Base-by-base conservation (phyloP, 169 alveolate species). In the Cyclospora cayetanensis region DNA sequence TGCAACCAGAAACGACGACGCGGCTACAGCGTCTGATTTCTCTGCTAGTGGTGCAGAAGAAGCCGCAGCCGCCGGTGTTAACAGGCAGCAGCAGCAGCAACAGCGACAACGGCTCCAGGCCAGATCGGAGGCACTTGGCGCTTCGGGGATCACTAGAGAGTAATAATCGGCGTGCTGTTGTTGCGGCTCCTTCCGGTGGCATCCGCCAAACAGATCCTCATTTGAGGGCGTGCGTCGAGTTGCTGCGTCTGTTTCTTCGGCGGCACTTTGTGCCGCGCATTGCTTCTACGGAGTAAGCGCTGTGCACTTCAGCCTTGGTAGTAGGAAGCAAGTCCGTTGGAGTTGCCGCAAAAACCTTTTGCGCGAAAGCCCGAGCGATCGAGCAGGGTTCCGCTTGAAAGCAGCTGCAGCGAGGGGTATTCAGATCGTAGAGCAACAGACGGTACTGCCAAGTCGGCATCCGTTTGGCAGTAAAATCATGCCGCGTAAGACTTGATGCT, bases 191-290 rank as follows among this genome's bases (percentile, higher is more conserved):
- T 66, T 34, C 79, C 29, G 79, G 25, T 66, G 46, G 20, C 18
- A 18, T 18, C 60, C 25, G 9, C 18, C 25, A 11, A 11, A 18
- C 60, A 18, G 60, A 18, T 9, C 60, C 18, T 9, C 18, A 11
- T 11, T 9, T 50, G 60, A 9, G 9, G 60, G 25, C 18, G 60
- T 50, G 46, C 43, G 20, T 4, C 4, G 43, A 1, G 42, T 25
- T 66, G 79, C 79, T 66, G 79, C 42, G 79, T 34, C 79, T 66
- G 79, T 31, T 66, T 25, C 15, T 66, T 34, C 79, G 22, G 79
- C 79, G 35, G 79, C 79, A 27, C 20, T n/a, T 66, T 4, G 4
- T 66, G 79, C 79, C 42, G 35, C 35, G 22, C 29, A 41, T 41
- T 66, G 79, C 79, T 66, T 25, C 46, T 4, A 41, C 2, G 22